Evolutionary conservation across 805 yeast genomes (phyloP), one percentile per base, ranked within the genome.

Genomic region (Millerozyma acaciae): DNA sequence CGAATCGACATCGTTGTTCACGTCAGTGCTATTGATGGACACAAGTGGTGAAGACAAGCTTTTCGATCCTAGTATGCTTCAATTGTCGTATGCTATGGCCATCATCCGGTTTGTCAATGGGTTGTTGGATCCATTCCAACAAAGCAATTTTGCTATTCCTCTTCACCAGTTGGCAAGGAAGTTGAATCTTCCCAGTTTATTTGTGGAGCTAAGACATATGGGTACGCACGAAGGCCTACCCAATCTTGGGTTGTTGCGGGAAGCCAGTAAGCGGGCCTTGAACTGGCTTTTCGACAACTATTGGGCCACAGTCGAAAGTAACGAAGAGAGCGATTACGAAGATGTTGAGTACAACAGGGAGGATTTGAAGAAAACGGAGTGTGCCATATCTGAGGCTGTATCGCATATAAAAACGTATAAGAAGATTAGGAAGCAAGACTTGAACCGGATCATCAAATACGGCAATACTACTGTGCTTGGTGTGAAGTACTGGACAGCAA

Each of bases 141-240:
- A 80, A 46, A 75, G 88, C 1, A 74, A 70, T 27, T 80, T 62
- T 51, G 96, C 96, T 0, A 73, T 83, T 10, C 89, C 97, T 5
- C 60, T 93, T 45, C 82, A 83, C 41, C 68, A 70, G 5, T 58
- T 93, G 16, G 97, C 97, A 1, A 71, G 64, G 33, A 70, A 72
- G 27, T 57, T 85, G 15, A 73, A 75, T 1, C 62, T 93, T 16
- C 96, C 97, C 0, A 68, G 80, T 20, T 74, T 73, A 48, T 87
- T 93, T 56, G 98, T 93, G 1, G 98, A 93, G 50, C 52, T 87
- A 19, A 69, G 98, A 35, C 97, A 93, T 55, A 74, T 76, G 47
- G 89, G 94, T 4, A 90, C 98, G 0, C 98, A 93, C 55, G 97
- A 90, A 47, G 63, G 67, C 12, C 57, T 93, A 16, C 96, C 97